A percentile compares a stretch with the other conserved stretches of the same genome.
phyloP scores from a whole-genome alignment of 228 moss, liverwort and hornwort species.

The Sphagnum magellanicum region DNA sequence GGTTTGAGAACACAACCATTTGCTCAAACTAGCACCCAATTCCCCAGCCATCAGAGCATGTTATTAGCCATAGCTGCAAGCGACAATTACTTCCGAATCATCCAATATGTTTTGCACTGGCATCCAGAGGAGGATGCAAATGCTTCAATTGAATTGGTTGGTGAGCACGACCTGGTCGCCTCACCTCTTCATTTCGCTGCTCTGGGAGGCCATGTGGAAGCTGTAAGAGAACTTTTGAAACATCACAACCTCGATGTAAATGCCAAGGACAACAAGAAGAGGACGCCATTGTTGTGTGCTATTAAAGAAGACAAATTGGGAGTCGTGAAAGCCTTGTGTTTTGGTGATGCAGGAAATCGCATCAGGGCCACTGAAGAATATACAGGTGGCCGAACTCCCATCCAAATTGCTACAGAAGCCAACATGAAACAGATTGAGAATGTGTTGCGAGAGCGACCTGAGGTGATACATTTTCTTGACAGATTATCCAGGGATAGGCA shows the following conservation, averaged over 20 bases:
- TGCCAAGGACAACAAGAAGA: constrained; percentile 11
- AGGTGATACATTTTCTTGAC: constrained; percentile 29
- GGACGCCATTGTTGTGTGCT: constrained; percentile 33
- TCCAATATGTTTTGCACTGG: too few relatives aligned
- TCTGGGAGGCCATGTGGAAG: constrained; percentile 11
- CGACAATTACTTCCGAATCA: too few relatives aligned
- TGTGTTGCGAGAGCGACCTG: constrained; percentile 15
- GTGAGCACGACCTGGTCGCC: too few relatives aligned
- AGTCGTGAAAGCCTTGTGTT: constrained; percentile 22
- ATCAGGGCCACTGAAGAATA: constrained; percentile 26
- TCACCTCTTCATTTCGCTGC: constrained; percentile 21
- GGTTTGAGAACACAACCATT: too few relatives aligned
- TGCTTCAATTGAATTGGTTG: too few relatives aligned
- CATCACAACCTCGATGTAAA: constrained; percentile 14
- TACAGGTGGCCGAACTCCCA: constrained; percentile 18
- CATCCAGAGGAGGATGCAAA: too few relatives aligned
- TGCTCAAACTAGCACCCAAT: too few relatives aligned
- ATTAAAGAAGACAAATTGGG: constrained; percentile 17
- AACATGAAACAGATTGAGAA: constrained; percentile 13
- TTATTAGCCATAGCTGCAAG: too few relatives aligned
- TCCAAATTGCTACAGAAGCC: constrained; percentile 23
- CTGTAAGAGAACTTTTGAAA: constrained; percentile 24
- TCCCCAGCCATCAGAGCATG: too few relatives aligned
- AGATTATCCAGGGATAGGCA: constrained; percentile 14
- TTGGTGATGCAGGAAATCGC: constrained; percentile 6